Evolutionary conservation across 1,284 basidiomycete species (phyloP), one percentile per base, ranked within the genome.

Genomic region (Melampsora larici-populina): DNA sequence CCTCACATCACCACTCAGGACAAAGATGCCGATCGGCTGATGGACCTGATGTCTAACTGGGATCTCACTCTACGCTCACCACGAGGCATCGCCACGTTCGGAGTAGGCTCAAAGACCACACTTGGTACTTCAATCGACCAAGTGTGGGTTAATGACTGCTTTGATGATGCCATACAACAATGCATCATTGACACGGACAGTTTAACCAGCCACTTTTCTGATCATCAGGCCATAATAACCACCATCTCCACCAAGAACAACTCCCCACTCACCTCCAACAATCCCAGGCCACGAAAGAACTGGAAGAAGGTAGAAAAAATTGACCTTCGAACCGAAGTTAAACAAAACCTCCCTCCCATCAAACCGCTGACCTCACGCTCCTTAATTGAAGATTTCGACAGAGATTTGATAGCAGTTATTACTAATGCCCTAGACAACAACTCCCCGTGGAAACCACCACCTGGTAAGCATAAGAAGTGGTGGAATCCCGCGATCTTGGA

Each of bases 171-270:
- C 49, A 48, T 64, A 7, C 43, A 13, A 9, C 8, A 4, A 21
- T 64, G 43, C 43, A 29, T 9, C 6, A 48, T 72, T 13, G 36
- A 17, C n/a, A n/a, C 33, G 9, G 33, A 74, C 63, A 21, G 13
- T 74, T 62, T n/a, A n/a, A n/a, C n/a, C n/a, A n/a, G n/a, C n/a
- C n/a, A n/a, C n/a, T n/a, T n/a, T n/a, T n/a, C n/a, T 15, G 71
- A 74, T n/a, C 71, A 74, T 31, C 71, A 74, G 40, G 48, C 71
- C 24, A 65, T 74, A 26, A 62, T 29, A 9, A 62, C 70, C 31
- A 26, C n/a, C 63, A n/a, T 8, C 33, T n/a, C n/a, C n/a, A n/a
- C n/a, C n/a, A 66, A 9, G 40, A 29, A 51, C 24, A 5, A 7
- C 51, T 1, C 26, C 26, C 2, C 36, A 66, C 33, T 49, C 11